A percentile compares a stretch with the other conserved stretches of the same genome.
These are phyloP conservation scores for Phytopythium kandeliae DNA, from an alignment of 352 stramenopile genomes.

Conservation along the genomic window DNA sequence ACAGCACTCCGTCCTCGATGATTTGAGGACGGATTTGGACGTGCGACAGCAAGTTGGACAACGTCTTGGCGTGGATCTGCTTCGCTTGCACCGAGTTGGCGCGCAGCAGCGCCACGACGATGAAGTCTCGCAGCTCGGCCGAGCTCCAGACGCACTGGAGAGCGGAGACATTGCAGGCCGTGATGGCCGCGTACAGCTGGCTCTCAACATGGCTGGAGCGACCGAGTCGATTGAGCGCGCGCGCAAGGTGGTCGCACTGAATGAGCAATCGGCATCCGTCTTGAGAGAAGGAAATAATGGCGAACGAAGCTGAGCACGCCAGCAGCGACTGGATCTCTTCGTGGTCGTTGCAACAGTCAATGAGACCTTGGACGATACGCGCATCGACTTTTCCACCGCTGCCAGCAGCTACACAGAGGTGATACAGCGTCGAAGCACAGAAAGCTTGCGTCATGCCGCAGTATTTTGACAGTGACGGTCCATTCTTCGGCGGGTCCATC, in stretches of 20 bases:
- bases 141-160: slow-evolving; percentile 68
- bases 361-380: slow-evolving; percentile 53
- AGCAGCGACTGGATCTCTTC: slow-evolving; percentile 65
- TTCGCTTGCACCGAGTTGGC: slow-evolving; percentile 78
- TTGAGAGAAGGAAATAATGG: slow-evolving; percentile 67
- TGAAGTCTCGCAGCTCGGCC: slow-evolving; percentile 75
- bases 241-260: slow-evolving; percentile 36
- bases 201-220: slow-evolving; percentile 69
- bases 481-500: not conserved
- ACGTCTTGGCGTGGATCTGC: slow-evolving; percentile 77
- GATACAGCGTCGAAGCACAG: slow-evolving; percentile 68
- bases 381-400: slow-evolving; percentile 25
- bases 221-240: slow-evolving; percentile 64
- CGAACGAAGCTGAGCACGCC: slow-evolving; percentile 70
- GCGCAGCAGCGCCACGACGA: slow-evolving; percentile 67
- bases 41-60: slow-evolving; percentile 74
- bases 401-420: slow-evolving; percentile 46
- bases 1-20: slow-evolving; percentile 71
- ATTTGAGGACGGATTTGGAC: slow-evolving; percentile 39
- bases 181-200: slow-evolving; percentile 75
- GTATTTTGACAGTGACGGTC: not conserved
- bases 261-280: slow-evolving; percentile 56
- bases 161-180: slow-evolving; percentile 71
- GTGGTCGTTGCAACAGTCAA: slow-evolving; percentile 63
- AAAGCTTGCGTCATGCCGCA: slow-evolving; percentile 49